Conservation (phyloP, 2,329 filamentous ascomycete genomes). For the Zasmidium citrigriseum region DNA sequence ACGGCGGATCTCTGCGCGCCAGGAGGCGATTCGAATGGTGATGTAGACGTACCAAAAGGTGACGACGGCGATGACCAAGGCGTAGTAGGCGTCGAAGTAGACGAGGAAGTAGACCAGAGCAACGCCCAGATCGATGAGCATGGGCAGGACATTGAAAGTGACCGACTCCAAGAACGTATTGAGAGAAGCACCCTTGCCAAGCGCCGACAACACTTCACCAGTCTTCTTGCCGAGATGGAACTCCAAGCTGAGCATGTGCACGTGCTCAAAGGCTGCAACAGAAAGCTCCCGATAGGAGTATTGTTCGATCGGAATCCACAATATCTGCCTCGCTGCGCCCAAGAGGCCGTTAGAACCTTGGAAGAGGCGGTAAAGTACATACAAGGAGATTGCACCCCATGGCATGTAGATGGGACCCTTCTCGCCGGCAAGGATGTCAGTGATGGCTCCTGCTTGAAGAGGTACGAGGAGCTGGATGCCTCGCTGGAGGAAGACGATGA, state of each 20-base stretch:
- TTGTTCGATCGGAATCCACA: slow-evolving; percentile 97
- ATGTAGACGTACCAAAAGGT: slow-evolving; percentile 97
- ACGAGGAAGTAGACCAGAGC: slow-evolving; percentile 80
- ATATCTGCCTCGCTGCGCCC: slow-evolving; percentile 74
- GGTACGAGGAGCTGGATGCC: slow-evolving; percentile 86
- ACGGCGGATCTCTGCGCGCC: slow-evolving; percentile 84
- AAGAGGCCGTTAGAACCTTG: slow-evolving; percentile 88
- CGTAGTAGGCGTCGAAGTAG: slow-evolving; percentile 84
- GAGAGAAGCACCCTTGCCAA: slow-evolving; percentile 95
- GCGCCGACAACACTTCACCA: slow-evolving; percentile 88
- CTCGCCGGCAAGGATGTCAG: slow-evolving; percentile 67
- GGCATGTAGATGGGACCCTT: slow-evolving; percentile 59
- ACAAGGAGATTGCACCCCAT: slow-evolving; percentile 72
- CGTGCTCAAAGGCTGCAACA: slow-evolving; percentile 94
- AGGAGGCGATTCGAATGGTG: slow-evolving; percentile 93
- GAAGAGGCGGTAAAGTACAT: slow-evolving; percentile 76
- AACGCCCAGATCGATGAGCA: slow-evolving; percentile 85
- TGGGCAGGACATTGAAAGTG: slow-evolving; percentile 92
- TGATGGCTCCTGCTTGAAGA: slow-evolving; percentile 75
- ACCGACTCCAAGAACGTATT: slow-evolving; percentile 96
- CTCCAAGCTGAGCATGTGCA: slow-evolving; percentile 90
- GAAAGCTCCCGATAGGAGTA: slow-evolving; percentile 95
- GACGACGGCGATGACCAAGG: slow-evolving; percentile 83
- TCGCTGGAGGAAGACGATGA: slow-evolving; percentile 77
- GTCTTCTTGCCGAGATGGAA: slow-evolving; percentile 97